Evolutionary conservation across 2,329 filamentous ascomycete species (phyloP).

Genomic region (Gaeumannomyces tritici): DNA sequence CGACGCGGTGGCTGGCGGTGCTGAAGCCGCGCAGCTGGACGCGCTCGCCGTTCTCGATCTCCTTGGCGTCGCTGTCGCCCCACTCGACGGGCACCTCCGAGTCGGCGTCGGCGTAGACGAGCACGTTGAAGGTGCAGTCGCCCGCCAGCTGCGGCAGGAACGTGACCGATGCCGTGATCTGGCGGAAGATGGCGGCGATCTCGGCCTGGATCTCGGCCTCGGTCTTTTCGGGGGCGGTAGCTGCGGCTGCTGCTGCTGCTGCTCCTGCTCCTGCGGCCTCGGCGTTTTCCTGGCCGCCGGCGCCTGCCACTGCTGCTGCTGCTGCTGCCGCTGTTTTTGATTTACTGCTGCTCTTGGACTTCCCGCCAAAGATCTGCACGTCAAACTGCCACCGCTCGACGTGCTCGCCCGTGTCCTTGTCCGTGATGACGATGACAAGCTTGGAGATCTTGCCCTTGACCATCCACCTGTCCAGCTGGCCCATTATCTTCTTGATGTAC

Average conservation of each 20-base stretch:
- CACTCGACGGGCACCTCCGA: constrained; percentile 95
- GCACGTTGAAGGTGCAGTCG: constrained; percentile 96
- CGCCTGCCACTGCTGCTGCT: constrained; percentile 8
- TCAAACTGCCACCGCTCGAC: constrained; percentile 98
- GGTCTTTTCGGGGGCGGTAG: constrained; percentile 57
- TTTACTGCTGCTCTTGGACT: constrained; percentile 35
- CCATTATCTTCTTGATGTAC: constrained; percentile 99
- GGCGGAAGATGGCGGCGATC: constrained; percentile 92
- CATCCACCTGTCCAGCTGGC: constrained; percentile 97
- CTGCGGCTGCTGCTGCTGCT: constrained; percentile 17
- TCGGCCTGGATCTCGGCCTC: constrained; percentile 91
- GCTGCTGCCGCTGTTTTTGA: constrained; percentile 16
- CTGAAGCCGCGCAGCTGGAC: constrained; percentile 94
- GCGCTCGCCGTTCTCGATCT: constrained; percentile 89
- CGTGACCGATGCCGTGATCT: constrained; percentile 95
- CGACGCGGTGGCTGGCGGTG: constrained; percentile 86
- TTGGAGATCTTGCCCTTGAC: constrained; percentile 93
- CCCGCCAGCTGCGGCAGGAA: constrained; percentile 90
- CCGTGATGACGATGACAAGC: constrained; percentile 91
- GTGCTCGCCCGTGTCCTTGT: constrained; percentile 93
- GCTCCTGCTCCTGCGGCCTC: constrained; percentile 23
- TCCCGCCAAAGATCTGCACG: constrained; percentile 27
- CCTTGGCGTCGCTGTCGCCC: constrained; percentile 97
- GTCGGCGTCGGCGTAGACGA: constrained; percentile 95
- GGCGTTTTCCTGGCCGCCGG: constrained; percentile 62